These are phyloP conservation scores for Lophiotrema nucula DNA, from an alignment of 495 filamentous ascomycete species.

Conservation along the genomic window DNA sequence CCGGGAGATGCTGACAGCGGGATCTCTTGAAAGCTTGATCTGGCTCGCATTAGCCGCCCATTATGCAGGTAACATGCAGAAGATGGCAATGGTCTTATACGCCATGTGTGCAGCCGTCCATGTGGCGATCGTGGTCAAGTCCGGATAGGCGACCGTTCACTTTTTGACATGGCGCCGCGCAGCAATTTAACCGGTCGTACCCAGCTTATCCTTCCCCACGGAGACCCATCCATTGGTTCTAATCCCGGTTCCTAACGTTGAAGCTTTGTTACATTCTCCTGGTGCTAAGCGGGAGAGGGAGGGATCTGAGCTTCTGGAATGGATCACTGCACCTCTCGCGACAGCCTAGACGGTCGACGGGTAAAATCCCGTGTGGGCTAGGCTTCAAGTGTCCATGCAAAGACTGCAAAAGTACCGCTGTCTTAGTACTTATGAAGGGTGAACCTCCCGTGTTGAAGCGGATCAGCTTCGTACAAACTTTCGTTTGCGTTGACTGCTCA, in stretches of 20 bases:
- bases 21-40: constrained; percentile 10
- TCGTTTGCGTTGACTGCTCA: constrained; percentile 6
- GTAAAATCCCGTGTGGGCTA: constrained; percentile 17
- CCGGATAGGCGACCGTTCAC: constrained; percentile 4
- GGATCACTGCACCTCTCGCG: constrained; percentile 13
- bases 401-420: constrained; percentile 1
- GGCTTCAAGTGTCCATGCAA: background rate
- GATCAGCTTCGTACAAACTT: constrained; percentile 3
- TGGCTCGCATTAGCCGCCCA: constrained; percentile 7
- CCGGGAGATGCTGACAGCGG: constrained; percentile 12
- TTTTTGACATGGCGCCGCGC: constrained; percentile 2
- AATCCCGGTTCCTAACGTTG: background rate
- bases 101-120: constrained; percentile 3
- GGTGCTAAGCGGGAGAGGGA: constrained; percentile 3
- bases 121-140: constrained; percentile 24
- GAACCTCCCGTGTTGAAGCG: background rate
- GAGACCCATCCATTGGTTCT: constrained; percentile 7
- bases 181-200: constrained; percentile 19
- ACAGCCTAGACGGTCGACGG: constrained; percentile 19
- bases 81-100: background rate
- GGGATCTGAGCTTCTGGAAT: constrained; percentile 19
- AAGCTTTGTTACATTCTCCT: constrained; percentile 12
- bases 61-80: constrained; percentile 7
- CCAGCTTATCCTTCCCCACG: constrained; percentile 7
- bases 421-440: constrained; percentile 9